phyloP scores from a whole-genome alignment of 139 green algal species.

The Picochlorum sp. region DNA sequence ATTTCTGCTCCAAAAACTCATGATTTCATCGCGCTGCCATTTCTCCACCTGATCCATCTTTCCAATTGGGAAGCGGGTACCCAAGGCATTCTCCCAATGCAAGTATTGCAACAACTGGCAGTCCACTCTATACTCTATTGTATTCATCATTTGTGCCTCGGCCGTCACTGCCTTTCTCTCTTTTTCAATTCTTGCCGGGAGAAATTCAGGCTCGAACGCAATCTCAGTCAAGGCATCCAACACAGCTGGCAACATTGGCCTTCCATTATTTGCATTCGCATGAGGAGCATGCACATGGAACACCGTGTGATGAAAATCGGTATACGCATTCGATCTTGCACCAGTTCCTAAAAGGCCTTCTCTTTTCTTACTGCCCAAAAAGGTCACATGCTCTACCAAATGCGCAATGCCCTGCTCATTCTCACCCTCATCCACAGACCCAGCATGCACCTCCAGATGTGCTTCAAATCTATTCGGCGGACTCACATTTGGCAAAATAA shows the following conservation, averaged over 20 bases:
- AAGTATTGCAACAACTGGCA: constrained; percentile 96
- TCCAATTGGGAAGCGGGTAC: constrained; percentile 93
- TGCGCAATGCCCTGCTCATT: constrained; percentile 90
- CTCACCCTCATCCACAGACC: constrained; percentile 61
- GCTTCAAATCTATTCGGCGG: constrained; percentile 88
- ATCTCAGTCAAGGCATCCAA: constrained; percentile 90
- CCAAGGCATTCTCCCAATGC: constrained; percentile 94
- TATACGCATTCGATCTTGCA: constrained; percentile 95
- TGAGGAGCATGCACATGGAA: constrained; percentile 94
- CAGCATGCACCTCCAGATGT: constrained; percentile 84
- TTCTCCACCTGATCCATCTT: constrained; percentile 86
- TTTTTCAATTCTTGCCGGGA: constrained; percentile 86
- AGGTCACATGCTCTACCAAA: constrained; percentile 98
- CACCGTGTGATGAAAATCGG: constrained; percentile 99
- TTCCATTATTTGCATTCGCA: constrained; percentile 50
- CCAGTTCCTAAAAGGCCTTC: constrained; percentile 86
- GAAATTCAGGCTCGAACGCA: constrained; percentile 81
- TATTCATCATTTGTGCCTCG: constrained; percentile 99
- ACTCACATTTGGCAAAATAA: constrained; percentile 89
- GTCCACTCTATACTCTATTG: constrained; percentile 98
- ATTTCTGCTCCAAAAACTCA: constrained; percentile 83
- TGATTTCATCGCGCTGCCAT: constrained; percentile 68
- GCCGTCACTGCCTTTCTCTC: constrained; percentile 92
- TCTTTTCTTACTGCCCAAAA: constrained; percentile 83
- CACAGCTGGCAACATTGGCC: constrained; percentile 79